Percentiles rank a stretch among this genome's conserved stretches.
Evolutionary conservation across 192 early-diverging fungal species (phyloP).

Genomic region (Linnemannia elongata): DNA sequence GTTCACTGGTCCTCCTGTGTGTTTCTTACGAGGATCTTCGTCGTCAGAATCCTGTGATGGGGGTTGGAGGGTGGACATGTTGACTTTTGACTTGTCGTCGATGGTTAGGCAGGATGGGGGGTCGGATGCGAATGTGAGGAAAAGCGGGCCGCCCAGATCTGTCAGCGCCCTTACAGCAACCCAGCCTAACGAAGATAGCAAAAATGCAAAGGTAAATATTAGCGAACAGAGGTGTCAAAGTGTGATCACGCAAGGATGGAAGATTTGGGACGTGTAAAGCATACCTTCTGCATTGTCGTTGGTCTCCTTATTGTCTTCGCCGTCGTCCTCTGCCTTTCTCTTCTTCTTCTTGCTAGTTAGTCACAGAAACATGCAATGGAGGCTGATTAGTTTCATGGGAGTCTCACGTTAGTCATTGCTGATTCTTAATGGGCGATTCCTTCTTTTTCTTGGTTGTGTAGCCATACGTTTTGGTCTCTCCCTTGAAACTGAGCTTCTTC

Average conservation of each 20-base stretch:
- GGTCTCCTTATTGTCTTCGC: constrained; percentile 53
- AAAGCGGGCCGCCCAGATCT: constrained; percentile 79
- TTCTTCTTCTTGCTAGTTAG: constrained; percentile 74
- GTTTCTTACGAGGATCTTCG: constrained; percentile 14
- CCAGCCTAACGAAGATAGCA: constrained; percentile 66
- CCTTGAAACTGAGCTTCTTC: constrained; percentile 72
- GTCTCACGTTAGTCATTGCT: not conserved
- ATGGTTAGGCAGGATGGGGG: constrained; percentile 67
- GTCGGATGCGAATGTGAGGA: constrained; percentile 75
- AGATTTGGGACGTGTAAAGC: not conserved
- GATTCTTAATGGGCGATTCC: not conserved
- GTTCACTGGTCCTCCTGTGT: not conserved
- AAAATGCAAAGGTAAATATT: not conserved
- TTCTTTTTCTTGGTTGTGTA: not conserved
- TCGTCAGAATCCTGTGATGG: constrained; percentile 24
- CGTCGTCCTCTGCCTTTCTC: constrained; percentile 61
- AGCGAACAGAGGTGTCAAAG: not conserved
- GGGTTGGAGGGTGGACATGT: constrained; percentile 57
- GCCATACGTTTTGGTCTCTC: constrained; percentile 69
- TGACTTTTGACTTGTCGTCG: constrained; percentile 61
- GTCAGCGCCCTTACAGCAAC: constrained; percentile 67
- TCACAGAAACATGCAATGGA: not conserved
- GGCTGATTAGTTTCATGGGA: not conserved
- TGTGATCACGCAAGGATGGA: not conserved
- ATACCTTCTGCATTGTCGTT: constrained; percentile 44